Conservation (phyloP, 169 alveolate genomes). For the Plasmodium fragile region DNA sequence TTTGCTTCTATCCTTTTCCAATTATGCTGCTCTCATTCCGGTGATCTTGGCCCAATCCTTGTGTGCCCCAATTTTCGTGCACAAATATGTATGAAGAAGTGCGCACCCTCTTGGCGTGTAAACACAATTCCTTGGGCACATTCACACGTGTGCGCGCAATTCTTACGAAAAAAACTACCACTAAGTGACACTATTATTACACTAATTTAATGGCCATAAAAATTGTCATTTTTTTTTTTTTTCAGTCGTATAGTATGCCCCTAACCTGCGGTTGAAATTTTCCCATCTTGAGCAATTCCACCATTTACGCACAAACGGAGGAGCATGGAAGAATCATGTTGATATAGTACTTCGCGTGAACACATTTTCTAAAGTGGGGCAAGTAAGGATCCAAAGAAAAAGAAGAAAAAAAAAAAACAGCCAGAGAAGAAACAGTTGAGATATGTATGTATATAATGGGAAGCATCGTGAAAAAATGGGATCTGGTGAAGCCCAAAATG, state of each 20-base stretch:
- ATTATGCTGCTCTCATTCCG: neutral
- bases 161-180: neutral
- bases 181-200: neutral
- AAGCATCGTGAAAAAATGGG: slow-evolving; percentile 22
- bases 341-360: neutral
- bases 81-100: neutral
- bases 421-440: neutral
- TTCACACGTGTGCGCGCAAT: neutral
- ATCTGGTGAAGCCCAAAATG: slow-evolving; percentile 4
- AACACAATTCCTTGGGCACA: neutral
- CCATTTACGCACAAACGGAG: neutral
- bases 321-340: neutral
- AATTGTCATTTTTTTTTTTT: neutral
- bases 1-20: neutral
- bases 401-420: slow-evolving; percentile 3
- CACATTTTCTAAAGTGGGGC: neutral
- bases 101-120: neutral
- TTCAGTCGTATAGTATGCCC: neutral
- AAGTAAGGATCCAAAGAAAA: neutral
- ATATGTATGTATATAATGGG: neutral
- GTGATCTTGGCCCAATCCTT: neutral
- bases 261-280: neutral
- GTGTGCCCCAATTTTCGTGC: neutral
- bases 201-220: neutral
- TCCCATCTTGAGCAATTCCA: neutral